Evolutionary conservation across 768 basidiomycete genomes (phyloP).

Genomic region (Suillus alpinus): DNA sequence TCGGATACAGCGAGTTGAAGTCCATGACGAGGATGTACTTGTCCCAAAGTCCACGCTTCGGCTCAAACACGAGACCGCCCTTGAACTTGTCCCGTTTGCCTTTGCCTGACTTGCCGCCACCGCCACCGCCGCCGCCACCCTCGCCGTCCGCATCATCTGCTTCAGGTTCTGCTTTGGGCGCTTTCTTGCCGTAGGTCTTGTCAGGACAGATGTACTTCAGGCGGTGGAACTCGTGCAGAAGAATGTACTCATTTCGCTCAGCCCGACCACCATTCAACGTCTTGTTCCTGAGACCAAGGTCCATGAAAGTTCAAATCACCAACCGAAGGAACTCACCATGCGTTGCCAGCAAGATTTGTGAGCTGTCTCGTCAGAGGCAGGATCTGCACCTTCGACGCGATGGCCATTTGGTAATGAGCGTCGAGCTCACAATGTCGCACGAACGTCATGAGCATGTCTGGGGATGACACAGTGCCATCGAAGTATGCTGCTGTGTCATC

Average conservation of each 20-base stretch:
- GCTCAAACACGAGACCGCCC: constrained; percentile 96
- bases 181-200: constrained; percentile 83
- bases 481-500: constrained; percentile 92
- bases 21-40: constrained; percentile 98
- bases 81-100: constrained; percentile 93
- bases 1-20: constrained; percentile 98
- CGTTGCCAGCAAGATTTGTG: constrained; percentile 94
- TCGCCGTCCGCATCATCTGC: constrained; percentile 57
- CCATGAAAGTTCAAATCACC: background rate
- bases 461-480: constrained; percentile 74
- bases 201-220: constrained; percentile 97
- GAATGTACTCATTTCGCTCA: constrained; percentile 98
- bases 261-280: constrained; percentile 97
- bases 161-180: constrained; percentile 45
- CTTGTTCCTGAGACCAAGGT: constrained; percentile 69
- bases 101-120: constrained; percentile 50
- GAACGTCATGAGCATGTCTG: constrained; percentile 80
- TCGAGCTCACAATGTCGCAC: constrained; percentile 94
- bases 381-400: constrained; percentile 91
- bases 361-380: constrained; percentile 89
- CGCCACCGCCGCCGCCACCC: constrained; percentile 30
- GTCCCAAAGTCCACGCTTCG: constrained; percentile 95
- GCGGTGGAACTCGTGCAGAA: constrained; percentile 95
- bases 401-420: constrained; percentile 96
- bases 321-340: constrained; percentile 60